phyloP scores from a whole-genome alignment of 768 basidiomycete genomes.

The Pleurotus salmoneostramineus region DNA sequence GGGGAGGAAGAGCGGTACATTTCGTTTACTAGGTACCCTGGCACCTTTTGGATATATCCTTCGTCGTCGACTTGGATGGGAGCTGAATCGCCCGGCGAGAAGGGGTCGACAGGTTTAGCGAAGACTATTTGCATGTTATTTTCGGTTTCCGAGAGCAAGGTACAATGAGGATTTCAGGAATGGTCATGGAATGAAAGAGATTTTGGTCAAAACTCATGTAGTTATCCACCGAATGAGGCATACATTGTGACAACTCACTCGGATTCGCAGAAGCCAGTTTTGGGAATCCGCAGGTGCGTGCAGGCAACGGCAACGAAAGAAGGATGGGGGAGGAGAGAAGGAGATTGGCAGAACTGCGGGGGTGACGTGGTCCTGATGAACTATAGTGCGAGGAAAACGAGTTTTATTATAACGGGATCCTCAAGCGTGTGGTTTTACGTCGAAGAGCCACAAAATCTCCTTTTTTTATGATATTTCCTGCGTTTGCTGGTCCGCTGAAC shows the following conservation, averaged over 20 bases:
- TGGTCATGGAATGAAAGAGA: background rate
- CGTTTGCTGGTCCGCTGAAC: background rate
- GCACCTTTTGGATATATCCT: slow-evolving; percentile 4
- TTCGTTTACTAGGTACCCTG: background rate
- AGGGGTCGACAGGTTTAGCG: background rate
- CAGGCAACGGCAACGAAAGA: background rate
- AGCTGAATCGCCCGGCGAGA: background rate
- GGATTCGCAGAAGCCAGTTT: slow-evolving; percentile 3
- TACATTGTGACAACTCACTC: background rate
- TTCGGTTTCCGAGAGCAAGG: too few species aligned
- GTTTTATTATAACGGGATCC: too few species aligned
- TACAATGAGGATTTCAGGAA: too few species aligned
- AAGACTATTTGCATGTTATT: background rate
- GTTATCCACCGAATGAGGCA: background rate
- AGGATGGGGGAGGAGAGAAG: background rate
- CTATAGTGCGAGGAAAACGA: too few species aligned
- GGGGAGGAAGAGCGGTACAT: slow-evolving; percentile 59
- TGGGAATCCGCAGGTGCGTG: background rate
- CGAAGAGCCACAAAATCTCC: background rate
- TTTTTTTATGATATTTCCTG: slow-evolving; percentile 1
- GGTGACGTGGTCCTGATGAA: background rate
- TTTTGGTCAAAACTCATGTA: background rate
- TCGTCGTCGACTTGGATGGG: slow-evolving; percentile 1
- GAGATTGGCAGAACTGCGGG: background rate
- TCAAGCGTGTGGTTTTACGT: too few species aligned